Evolutionary conservation across 106 monocot species (phyloP), one percentile per base, ranked within the genome.

Genomic region (Dendrobium huoshanense): DNA sequence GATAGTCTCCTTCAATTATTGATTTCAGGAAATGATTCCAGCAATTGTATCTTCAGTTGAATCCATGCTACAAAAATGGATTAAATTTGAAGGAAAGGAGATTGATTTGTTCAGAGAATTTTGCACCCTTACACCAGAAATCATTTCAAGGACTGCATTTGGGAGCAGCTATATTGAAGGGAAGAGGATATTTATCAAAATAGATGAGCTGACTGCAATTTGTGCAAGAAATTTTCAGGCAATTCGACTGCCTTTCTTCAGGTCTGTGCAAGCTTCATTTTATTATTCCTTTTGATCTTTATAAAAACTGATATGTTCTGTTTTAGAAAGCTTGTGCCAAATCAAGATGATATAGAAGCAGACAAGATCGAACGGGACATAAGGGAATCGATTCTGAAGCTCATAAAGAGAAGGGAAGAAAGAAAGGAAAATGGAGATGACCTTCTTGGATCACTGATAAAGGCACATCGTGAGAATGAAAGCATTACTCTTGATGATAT

Each of bases 401-500:
- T 95, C 42, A 42, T 82, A 54, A 49, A 48, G 72, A 41, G 41
- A 67, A 82, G 82, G 55, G 55, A 72, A 11, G 27, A 64, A 10
- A 64, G 42, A 27, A 76, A 81, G 4, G 7, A 27, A 13, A 65
- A 9, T 2, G 67, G 75, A 77, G 77, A 72, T 7, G 89, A 92
- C 41, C 82, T 92, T 24, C 86, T 92, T 5, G 82, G 87, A 47
- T 81, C 83, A 27, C 75, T 92, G 68, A 40, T 92, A 76, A 45
- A 84, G 1, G 75, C 55, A 1, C 78, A 43, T 75, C 47, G 27
- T 8, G 25, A 45, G 5, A 75, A 58, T 2, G 51, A 51, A 18
- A 67, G 82, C 4, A 87, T 92, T 18, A 89, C 83, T 2, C 75
- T 77, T 8, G 80, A 87, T 2, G 92, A 87, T 2, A 77, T 92